phyloP scores from a whole-genome alignment of 2,329 filamentous ascomycete species.

The Colletotrichum shisoi region DNA sequence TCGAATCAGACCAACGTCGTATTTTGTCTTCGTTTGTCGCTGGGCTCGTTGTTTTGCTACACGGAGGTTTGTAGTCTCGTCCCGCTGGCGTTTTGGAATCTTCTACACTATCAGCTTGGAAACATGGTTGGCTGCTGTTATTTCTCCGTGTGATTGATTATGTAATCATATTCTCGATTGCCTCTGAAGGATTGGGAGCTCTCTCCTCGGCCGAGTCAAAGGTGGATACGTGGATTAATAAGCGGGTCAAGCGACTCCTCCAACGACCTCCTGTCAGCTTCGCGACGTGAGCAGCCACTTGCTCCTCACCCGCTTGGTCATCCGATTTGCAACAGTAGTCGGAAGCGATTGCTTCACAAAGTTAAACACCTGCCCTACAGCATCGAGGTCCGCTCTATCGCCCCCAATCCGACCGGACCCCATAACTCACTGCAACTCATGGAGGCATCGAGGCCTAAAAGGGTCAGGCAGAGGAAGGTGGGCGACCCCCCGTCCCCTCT shows the following conservation, averaged over 20 bases:
- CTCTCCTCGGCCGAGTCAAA: background rate
- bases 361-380: no score
- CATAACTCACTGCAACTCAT: background rate
- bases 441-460: conserved; percentile 19
- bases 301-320: background rate
- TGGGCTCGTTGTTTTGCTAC: background rate
- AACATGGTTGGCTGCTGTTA: no score
- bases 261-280: background rate
- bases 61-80: background rate
- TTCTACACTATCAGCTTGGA: no score
- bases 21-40: background rate
- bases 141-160: no score
- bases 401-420: background rate
- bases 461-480: conserved; percentile 29
- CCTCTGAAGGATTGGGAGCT: background rate
- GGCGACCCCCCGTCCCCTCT: background rate
- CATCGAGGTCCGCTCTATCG: background rate
- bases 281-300: background rate
- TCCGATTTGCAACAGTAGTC: no score
- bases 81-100: rapidly evolving
- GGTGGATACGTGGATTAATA: background rate
- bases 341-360: background rate
- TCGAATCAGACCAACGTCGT: conserved; percentile 27
- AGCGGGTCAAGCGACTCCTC: background rate
- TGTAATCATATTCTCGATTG: no score